These are phyloP conservation scores for Medicago lupulina DNA, from an alignment of 306 rosid species.

Conservation along the genomic window DNA sequence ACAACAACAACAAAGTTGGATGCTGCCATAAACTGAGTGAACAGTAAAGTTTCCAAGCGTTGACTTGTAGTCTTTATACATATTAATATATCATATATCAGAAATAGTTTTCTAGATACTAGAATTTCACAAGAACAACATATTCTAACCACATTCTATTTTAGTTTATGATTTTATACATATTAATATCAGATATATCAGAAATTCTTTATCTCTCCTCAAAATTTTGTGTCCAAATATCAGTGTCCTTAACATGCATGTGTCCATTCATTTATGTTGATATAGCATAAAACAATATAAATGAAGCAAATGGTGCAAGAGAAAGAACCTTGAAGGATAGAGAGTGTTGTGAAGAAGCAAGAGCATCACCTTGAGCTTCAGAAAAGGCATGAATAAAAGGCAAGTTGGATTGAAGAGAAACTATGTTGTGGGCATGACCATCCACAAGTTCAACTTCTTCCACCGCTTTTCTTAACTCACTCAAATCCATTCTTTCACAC, in stretches of 20 bases:
- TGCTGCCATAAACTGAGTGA: not conserved
- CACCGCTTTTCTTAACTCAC: constrained; percentile 62
- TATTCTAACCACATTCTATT: no score
- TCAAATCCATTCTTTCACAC: constrained; percentile 59
- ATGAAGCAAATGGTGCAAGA: not conserved
- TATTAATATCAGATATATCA: no score
- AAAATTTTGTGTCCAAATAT: no score
- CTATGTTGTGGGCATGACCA: constrained; percentile 89
- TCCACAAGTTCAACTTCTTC: constrained; percentile 77
- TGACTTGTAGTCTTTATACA: not conserved
- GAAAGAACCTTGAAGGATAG: constrained; percentile 35
- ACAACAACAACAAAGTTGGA: no score
- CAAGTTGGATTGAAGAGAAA: constrained; percentile 61
- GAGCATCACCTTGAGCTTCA: constrained; percentile 71
- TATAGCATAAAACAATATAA: not conserved
- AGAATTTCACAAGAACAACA: no score
- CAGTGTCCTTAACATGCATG: not conserved
- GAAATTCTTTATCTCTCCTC: no score
- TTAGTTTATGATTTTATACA: no score
- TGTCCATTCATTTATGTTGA: not conserved
- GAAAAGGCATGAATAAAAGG: constrained; percentile 73
- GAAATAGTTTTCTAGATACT: no score
- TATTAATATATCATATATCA: no score
- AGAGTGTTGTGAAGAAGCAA: constrained; percentile 59
- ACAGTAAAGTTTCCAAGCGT: not conserved